A percentile compares a stretch with the other conserved stretches of the same genome.
phyloP scores from a whole-genome alignment of 129 eudicot species.

The Oenanthe sinensis region DNA sequence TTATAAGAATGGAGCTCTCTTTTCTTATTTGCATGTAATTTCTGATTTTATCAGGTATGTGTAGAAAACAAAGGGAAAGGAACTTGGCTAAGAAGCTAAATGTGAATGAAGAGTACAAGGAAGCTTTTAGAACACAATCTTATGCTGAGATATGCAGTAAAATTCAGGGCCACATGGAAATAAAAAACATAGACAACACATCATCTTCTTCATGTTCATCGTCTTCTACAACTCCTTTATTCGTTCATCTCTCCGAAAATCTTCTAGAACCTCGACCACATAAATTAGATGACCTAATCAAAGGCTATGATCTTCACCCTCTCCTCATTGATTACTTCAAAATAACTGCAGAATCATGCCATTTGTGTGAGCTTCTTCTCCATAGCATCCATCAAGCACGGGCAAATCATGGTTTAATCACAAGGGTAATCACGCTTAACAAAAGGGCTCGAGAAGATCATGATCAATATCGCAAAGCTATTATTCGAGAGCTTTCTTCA shows the following conservation, averaged over 20 bases:
- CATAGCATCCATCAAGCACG: conserved; percentile 39
- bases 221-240: conserved; percentile 28
- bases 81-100: conserved; percentile 31
- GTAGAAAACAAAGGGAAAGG: conserved; percentile 15
- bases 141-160: conserved; percentile 46
- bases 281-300: conserved; percentile 28
- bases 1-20: not conserved
- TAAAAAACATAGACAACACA: conserved; percentile 8
- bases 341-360: conserved; percentile 46
- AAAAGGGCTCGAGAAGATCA: not conserved
- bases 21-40: not conserved
- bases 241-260: conserved; percentile 28
- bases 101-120: conserved; percentile 60
- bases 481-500: conserved; percentile 30
- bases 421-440: conserved; percentile 26
- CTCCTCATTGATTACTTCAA: conserved; percentile 48
- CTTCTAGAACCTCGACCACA: conserved; percentile 55
- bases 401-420: conserved; percentile 27
- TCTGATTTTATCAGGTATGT: conserved; percentile 20
- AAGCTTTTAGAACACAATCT: conserved; percentile 68
- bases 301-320: conserved; percentile 29
- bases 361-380: conserved; percentile 55
- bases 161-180: conserved; percentile 37
- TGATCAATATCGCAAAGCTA: conserved; percentile 7
- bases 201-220: conserved; percentile 21